Base-by-base conservation (phyloP, 1,284 basidiomycete species). In the Caloboletus inedulis region DNA sequence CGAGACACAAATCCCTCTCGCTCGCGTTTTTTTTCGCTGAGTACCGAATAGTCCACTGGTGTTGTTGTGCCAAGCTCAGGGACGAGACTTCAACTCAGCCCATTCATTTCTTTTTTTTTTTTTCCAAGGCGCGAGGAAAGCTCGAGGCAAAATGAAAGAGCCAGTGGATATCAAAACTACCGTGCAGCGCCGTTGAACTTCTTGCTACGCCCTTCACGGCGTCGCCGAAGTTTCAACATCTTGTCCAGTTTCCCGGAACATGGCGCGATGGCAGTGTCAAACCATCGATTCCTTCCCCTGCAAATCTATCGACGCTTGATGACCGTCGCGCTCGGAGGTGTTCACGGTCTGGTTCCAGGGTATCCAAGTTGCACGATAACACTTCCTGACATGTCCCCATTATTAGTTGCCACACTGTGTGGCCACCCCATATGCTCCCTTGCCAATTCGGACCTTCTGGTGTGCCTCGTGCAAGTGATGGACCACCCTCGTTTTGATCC, bases 181-280 rank as follows among this genome's bases (percentile, higher is more conserved):
- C 30, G 7, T 27, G n/a, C n/a, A n/a, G n/a, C n/a, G n/a, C n/a
- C n/a, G n/a, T n/a, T n/a, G n/a, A n/a, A n/a, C n/a, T n/a, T n/a
- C n/a, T n/a, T n/a, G n/a, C n/a, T n/a, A n/a, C n/a, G n/a, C n/a
- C n/a, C n/a, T n/a, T n/a, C n/a, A n/a, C n/a, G n/a, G n/a, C n/a
- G n/a, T n/a, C n/a, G n/a, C n/a, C n/a, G n/a, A n/a, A n/a, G n/a
- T n/a, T n/a, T n/a, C n/a, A n/a, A n/a, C n/a, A 47, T 43, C 46
- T 10, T 12, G n/a, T 47, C 65, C 63, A 52, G 45, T 55, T 68
- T 16, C 63, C 63, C 51, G 63, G 63, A 49, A 64, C 45, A 54
- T 37, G 63, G 63, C 66, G 66, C 62, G 43, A 55, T 52, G 47
- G 54, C 58, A 31, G 51, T 54, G 62, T 47, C 49, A 7, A n/a